Conservation (phyloP, 1,284 basidiomycete genomes). For the Inonotus hispidus region DNA sequence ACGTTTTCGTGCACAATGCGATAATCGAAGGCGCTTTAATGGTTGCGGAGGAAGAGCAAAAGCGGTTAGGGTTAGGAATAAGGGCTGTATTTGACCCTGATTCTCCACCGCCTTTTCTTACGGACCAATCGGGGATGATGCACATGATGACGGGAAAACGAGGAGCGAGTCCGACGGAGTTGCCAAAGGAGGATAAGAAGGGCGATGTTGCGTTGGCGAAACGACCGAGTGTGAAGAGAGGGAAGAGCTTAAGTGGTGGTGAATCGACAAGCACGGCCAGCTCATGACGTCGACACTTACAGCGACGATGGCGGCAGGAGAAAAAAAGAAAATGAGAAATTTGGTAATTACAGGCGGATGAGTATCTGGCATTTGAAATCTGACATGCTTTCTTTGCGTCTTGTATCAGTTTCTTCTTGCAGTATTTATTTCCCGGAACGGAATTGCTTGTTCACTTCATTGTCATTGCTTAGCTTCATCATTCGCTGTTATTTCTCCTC, state of each 20-base stretch:
- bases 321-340: background rate
- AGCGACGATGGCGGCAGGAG: too few relatives aligned
- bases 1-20: slow-evolving; percentile 84
- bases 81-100: slow-evolving; percentile 24
- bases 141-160: slow-evolving; percentile 45
- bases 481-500: too few relatives aligned
- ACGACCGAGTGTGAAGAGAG: slow-evolving; percentile 60
- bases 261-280: background rate
- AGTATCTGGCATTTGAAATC: too few relatives aligned
- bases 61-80: slow-evolving; percentile 22
- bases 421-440: too few relatives aligned
- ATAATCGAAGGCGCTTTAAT: slow-evolving; percentile 77
- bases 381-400: too few relatives aligned
- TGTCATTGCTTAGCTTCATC: too few relatives aligned
- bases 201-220: slow-evolving; percentile 55
- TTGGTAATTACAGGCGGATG: too few relatives aligned
- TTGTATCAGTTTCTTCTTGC: too few relatives aligned
- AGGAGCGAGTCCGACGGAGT: slow-evolving; percentile 65
- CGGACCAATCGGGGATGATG: slow-evolving; percentile 1
- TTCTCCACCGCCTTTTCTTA: slow-evolving; percentile 19
- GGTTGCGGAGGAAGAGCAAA: slow-evolving; percentile 70
- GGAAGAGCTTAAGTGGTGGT: slow-evolving; percentile 14
- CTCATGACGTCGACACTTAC: background rate
- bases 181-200: slow-evolving; percentile 52
- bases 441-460: too few relatives aligned